Base-by-base conservation (phyloP, 2,329 filamentous ascomycete genomes). In the Ophiostoma tasmaniense region DNA sequence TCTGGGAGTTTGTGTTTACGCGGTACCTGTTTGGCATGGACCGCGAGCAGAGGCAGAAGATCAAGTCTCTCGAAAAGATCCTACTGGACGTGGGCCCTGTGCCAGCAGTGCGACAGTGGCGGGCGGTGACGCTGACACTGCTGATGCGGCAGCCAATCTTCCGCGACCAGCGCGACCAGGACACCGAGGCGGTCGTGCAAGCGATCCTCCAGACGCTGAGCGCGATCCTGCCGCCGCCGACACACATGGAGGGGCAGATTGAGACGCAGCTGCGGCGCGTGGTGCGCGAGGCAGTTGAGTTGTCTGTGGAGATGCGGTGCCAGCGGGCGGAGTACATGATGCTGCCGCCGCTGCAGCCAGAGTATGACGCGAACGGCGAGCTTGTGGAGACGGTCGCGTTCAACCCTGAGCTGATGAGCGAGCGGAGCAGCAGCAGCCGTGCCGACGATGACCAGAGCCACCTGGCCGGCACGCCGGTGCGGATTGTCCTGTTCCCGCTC, bases 21-120 rank as follows among this genome's bases (percentile, higher is more conserved):
- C 89, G 95, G 72, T 99, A 99, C 78, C 88, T 99, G 33, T 99
- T 99, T 77, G 95, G 95, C 75, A 97, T 99, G 92, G 95, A 99
- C 77, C 87, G 93, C 74, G 95, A 98, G 79, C 95, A 99, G 80
- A 88, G 95, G 74, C 93, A 98, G 79, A 98, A 98, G 80, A 89
- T 99, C 78, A 98, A 99, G 81, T 89, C 90, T 42, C 86, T 99
- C 10, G 96, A 99, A 81, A 97, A 97, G 82, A 89, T 91, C 52
- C 85, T 99, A 37, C 85, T 86, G 25, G 95, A 99, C 77, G 91
- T 97, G 74, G 95, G 94, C 66, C 92, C 94, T 35, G 84, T 86
- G 67, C 86, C 90, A 70, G 93, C 96, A n/a, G 94, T 99, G 62
- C 92, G 95, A 69, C 93, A 95, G 80, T 99, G 95, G 95, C 92